Base-by-base conservation (phyloP, 257 asterid genomes). In the Nicotiana sylvestris region DNA sequence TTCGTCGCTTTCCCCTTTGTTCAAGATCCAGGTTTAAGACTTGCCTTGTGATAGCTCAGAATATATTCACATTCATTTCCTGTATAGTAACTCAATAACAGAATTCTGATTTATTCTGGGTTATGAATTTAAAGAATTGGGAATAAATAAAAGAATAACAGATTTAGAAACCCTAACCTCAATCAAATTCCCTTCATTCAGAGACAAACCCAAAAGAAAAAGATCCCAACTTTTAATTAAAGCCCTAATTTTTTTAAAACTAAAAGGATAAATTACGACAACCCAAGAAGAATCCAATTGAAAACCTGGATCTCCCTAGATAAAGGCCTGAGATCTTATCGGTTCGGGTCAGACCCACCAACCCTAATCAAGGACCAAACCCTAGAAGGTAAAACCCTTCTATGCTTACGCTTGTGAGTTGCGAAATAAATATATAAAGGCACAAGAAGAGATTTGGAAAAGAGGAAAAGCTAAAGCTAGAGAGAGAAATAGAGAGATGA, bases 161-260 rank as follows among this genome's bases (percentile, higher is more conserved):
- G 37, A 70, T 53, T 55, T 64, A 84, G 78, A 49, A 83, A 78
- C 86, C 84, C 86, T 69, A 83, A 83, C 69, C 27, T 49, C 67
- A 77, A 33, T 74, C 39, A 82, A 29, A 49, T 49, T 13, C 74
- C 77, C 80, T 84, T 67, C 60, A 78, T 56, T 69, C 81, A 65
- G 9, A 70, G 15, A 61, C 64, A 78, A 83, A 61, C 87, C 84
- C 86, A 82, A 62, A 76, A 74, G 16, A 72, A 72, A 46, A 70
- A 32, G 80, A 85, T 70, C 78, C 82, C 81, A 87, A 83, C 89
- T 84, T 89, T 87, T 83, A 68, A 81, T 85, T n/a, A 81, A 86
- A 86, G 62, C 72, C 85, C 86, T 81, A 85, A 29, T 29, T 43
- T 43, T 43, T 43, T 2, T 0, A 1, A 43, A 43, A 43, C 51